These are phyloP conservation scores for Rhytidiadelphus loreus DNA, from an alignment of 225 moss, liverwort and hornwort genomes.

Conservation along the genomic window DNA sequence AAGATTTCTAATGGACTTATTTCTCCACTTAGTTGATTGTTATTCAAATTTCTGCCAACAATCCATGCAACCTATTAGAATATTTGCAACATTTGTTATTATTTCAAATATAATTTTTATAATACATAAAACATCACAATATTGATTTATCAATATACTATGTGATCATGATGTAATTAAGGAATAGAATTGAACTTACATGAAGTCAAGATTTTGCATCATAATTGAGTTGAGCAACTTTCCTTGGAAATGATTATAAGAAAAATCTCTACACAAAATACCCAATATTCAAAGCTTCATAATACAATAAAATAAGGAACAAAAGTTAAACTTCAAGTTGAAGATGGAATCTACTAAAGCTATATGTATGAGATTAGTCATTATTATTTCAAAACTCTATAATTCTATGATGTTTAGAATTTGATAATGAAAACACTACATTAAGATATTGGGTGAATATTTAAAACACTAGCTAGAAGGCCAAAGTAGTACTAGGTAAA, in stretches of 20 bases:
- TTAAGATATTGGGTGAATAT: neutral
- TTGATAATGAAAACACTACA: neutral
- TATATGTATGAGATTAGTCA: neutral
- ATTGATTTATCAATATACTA: neutral
- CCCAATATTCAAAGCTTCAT: neutral
- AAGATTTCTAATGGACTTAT: neutral
- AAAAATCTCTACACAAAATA: neutral
- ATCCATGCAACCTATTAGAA: neutral
- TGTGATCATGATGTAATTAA: neutral
- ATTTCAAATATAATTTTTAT: neutral
- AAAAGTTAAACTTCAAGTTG: neutral
- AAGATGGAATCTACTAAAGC: neutral
- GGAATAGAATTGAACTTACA: neutral
- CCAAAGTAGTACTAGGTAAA: neutral
- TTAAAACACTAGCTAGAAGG: neutral
- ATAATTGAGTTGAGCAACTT: neutral
- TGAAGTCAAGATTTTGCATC: neutral
- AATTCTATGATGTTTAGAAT: neutral
- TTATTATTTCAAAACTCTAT: neutral
- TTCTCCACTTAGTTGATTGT: neutral
- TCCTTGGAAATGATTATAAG: neutral
- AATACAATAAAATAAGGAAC: neutral
- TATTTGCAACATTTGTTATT: too few species aligned
- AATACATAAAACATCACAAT: neutral
- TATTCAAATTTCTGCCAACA: neutral